Evolutionary conservation across 441 rosid species (phyloP), one percentile per base, ranked within the genome.

Genomic region (Populus trichocarpa): DNA sequence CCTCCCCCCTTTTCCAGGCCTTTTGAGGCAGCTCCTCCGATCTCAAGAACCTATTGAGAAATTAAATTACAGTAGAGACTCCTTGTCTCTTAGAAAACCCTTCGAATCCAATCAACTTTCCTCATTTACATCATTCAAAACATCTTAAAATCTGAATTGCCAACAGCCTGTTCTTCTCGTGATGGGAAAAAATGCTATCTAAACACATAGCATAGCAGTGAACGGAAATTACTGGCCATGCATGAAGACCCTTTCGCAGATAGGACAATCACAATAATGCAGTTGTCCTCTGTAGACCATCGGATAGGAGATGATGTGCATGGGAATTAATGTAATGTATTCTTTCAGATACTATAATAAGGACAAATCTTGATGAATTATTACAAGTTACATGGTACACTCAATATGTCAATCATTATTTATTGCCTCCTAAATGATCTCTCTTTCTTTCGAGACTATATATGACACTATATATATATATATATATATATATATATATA

Each of bases 281-380:
- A 46, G 67, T 33, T 74, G 82, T 80, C 76, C 81, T 84, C 70
- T 64, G 16, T 36, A 28, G 68, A 38, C 46, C 46, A 38, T 2
- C 46, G 46, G 46, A 38, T 38, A 50, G 57, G 57, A 33, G 72
- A 28, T 26, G 18, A 42, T 14, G 69, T 18, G 61, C 23, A 71
- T 32, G 63, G 5, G 23, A n/a, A 35, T 69, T 14, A 22, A 80
- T 77, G 57, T 50, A 50, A 14, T 50, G 57, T 50, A 50, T 50
- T 50, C 18, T 4, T 50, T 78, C 50, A 26, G 78, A 77, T 12
- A 74, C 42, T 7, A 67, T 65, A 71, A 81, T 71, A 10, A 70
- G 6, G 81, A 81, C 86, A 84, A 81, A 74, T 30, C 7, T 63
- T 67, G 9, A 7, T 65, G 50, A 78, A 80, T 83, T 83, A 83